Evolutionary conservation across 2,329 filamentous ascomycete genomes (phyloP), one percentile per base, ranked within the genome.

Genomic region (Clonostachys byssicola): DNA sequence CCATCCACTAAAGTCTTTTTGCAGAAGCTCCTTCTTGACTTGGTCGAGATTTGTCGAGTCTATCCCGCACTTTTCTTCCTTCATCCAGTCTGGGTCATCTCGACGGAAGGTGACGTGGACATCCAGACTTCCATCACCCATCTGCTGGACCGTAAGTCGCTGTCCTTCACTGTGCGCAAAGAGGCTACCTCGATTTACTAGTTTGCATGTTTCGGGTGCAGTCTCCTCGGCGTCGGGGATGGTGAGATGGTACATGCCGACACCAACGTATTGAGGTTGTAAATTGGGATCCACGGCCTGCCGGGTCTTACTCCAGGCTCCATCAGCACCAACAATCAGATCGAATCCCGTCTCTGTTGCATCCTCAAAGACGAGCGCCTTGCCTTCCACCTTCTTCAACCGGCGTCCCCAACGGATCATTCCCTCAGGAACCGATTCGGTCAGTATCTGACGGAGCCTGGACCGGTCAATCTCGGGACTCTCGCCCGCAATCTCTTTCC

Each of bases 381-480:
- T 60, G 23, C 52, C 60, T 8, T 63, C 60, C 9, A 78, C 61
- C 5, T 60, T 54, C 43, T 62, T 57, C 16, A 83, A 66, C 43
- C 60, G 68, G 42, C 66, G 60, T 3, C 66, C 69, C 75, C 73
- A 81, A 47, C 63, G 59, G 40, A 80, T 68, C 47, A 60, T 72
- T 5, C 60, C 68, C 8, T 64, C 56, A 0, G 77, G 67, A 10
- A 78, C 62, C 3, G 72, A 72, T 20, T 71, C 62, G 16, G 70
- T 58, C 9, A 80, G 60, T 5, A 80, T 61, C 41, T 67, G 55
- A 7, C 72, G 64, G 14, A 80, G 63, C 18, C 63, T 59, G 6
- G 61, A 52, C 16, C 77, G 71, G 57, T 82, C 77, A 50, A 82
- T 81, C 56, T 81, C 78, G 1, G 75, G 76, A 49, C 52, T 51